Percentiles rank a stretch among this genome's conserved stretches.
phyloP scores from a whole-genome alignment of 2,329 filamentous ascomycete species.

The Apiospora malaysiana region DNA sequence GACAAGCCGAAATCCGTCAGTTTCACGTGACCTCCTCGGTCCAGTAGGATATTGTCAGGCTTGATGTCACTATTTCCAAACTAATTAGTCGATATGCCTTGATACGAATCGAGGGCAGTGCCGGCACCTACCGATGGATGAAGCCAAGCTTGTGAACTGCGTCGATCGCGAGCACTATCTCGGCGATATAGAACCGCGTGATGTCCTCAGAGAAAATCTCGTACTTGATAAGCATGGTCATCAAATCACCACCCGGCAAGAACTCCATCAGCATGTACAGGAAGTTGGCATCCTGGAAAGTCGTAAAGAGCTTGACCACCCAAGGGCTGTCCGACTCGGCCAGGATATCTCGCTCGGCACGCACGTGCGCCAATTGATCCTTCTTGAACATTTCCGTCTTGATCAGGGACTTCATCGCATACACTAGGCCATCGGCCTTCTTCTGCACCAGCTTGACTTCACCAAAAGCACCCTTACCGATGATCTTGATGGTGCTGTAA shows the following conservation, averaged over 20 bases:
- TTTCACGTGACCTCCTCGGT: conserved; percentile 96
- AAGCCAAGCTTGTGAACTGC: conserved; percentile 98
- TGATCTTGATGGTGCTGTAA: conserved; percentile 96
- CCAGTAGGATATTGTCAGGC: conserved; percentile 96
- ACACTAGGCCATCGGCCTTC: conserved; percentile 95
- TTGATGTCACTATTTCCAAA: conserved; percentile 82
- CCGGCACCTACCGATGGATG: conserved; percentile 81
- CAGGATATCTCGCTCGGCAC: conserved; percentile 95
- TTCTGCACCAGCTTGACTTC: conserved; percentile 98
- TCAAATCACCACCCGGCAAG: conserved; percentile 94
- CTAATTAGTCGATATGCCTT: conserved; percentile 20
- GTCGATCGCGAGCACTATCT: conserved; percentile 97
- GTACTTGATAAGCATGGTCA: conserved; percentile 99
- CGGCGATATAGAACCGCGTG: conserved; percentile 98
- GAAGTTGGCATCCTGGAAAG: conserved; percentile 95
- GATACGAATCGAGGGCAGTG: neutral
- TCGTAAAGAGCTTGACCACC: conserved; percentile 98
- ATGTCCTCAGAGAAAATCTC: conserved; percentile 99
- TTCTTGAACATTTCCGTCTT: conserved; percentile 99
- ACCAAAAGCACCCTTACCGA: conserved; percentile 98
- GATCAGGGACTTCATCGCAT: conserved; percentile 96
- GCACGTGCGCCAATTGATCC: conserved; percentile 95
- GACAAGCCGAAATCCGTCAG: conserved; percentile 97
- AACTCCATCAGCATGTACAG: conserved; percentile 99
- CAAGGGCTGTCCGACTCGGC: conserved; percentile 99